Percentiles rank a stretch among this genome's conserved stretches.
Evolutionary conservation across 495 filamentous ascomycete species (phyloP).

Genomic region (Polyplosphaeria fusca): DNA sequence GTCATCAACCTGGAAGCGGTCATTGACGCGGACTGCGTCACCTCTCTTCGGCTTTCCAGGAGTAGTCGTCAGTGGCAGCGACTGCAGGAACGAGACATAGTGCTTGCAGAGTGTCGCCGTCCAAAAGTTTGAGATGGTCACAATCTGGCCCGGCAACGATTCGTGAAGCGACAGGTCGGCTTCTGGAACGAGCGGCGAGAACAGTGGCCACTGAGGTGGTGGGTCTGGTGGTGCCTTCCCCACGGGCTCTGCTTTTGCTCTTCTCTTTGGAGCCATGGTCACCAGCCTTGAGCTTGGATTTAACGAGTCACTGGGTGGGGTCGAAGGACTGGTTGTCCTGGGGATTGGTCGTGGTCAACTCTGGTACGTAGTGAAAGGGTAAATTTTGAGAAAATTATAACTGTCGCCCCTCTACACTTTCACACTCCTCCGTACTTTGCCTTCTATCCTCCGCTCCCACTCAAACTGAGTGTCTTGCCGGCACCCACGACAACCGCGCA

Average conservation of each 20-base stretch:
- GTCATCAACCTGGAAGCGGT: conserved; percentile 84
- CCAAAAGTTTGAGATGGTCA: conserved; percentile 74
- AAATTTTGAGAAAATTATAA: no score
- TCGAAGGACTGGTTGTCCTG: no score
- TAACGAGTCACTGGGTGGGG: no score
- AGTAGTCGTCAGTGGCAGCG: conserved; percentile 73
- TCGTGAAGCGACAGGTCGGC: conserved; percentile 59
- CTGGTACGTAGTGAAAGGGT: no score
- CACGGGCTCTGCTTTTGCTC: conserved; percentile 1
- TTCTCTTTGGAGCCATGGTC: conserved; percentile 25
- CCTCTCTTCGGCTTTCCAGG: conserved; percentile 81
- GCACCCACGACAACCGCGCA: neutral
- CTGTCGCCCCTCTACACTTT: no score
- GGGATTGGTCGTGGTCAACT: no score
- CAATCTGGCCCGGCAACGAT: conserved; percentile 65
- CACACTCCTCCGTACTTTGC: no score
- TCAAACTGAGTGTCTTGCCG: no score
- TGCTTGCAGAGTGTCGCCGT: conserved; percentile 74
- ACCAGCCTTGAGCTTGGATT: no score
- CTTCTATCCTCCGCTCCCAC: no score
- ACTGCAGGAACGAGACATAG: conserved; percentile 75
- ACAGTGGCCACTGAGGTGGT: conserved; percentile 69
- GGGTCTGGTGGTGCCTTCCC: conserved; percentile 1
- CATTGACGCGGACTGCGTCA: conserved; percentile 83
- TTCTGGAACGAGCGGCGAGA: conserved; percentile 69